phyloP scores from a whole-genome alignment of 2,329 filamentous ascomycete species.

The Fusarium bulbicola region DNA sequence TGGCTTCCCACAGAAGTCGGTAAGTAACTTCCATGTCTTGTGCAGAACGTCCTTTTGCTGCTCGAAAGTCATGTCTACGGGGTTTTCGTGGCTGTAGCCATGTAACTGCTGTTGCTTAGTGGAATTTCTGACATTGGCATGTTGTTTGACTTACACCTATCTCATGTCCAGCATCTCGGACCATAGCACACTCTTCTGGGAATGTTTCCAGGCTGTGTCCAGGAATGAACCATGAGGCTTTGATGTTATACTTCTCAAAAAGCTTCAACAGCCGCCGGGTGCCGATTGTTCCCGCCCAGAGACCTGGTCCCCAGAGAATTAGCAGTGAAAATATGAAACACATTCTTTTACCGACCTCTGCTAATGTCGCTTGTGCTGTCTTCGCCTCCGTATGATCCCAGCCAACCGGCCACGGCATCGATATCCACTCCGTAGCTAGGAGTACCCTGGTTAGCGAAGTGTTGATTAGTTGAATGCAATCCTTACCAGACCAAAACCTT shows the following conservation, averaged over 20 bases:
- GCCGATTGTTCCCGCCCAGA: conserved; percentile 68
- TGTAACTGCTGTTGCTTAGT: conserved; percentile 55
- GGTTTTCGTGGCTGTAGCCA: conserved; percentile 80
- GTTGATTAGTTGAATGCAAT: background rate
- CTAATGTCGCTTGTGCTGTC: conserved; percentile 79
- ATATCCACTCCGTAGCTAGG: conserved; percentile 75
- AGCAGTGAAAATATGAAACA: accelerated
- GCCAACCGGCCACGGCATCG: conserved; percentile 80
- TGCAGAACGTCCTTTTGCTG: conserved; percentile 82
- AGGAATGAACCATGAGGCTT: conserved; percentile 65
- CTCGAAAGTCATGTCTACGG: conserved; percentile 74
- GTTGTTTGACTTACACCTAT: conserved; percentile 52
- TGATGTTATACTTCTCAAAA: conserved; percentile 77
- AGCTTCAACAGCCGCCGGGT: conserved; percentile 73
- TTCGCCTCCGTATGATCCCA: conserved; percentile 79
- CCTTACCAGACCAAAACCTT: conserved; percentile 6
- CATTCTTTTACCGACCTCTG: conserved; percentile 57
- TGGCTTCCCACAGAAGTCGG: conserved; percentile 72
- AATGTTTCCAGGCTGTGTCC: conserved; percentile 61
- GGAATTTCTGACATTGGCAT: no score
- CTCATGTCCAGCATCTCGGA: conserved; percentile 59
- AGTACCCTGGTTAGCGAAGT: conserved; percentile 26
- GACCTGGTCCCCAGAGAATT: background rate
- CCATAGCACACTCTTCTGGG: conserved; percentile 55
- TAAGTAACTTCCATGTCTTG: conserved; percentile 76